Percentiles rank a stretch among this genome's conserved stretches.
phyloP scores from a whole-genome alignment of 495 filamentous ascomycete species.

The Massariosphaeria phaeospora region DNA sequence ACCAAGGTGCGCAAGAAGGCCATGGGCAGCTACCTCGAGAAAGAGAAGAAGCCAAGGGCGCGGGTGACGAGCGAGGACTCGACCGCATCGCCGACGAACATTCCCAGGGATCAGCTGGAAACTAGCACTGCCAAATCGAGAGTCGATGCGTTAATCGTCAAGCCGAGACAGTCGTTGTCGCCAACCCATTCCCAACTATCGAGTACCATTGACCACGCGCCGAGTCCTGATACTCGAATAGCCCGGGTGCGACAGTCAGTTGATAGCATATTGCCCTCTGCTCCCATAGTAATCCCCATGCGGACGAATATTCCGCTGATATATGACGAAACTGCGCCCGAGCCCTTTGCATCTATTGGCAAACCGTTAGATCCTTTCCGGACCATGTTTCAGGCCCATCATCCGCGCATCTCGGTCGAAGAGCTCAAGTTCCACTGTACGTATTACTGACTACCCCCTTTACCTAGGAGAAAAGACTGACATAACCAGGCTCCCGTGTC shows the following conservation, averaged over 20 bases:
- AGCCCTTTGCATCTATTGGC: constrained; percentile 23
- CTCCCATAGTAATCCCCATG: constrained; percentile 13
- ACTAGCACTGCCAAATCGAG: neutral
- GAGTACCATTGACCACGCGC: neutral
- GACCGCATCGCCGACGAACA: neutral
- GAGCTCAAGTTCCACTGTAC: constrained; percentile 32
- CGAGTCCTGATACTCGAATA: neutral
- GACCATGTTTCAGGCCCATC: constrained; percentile 21
- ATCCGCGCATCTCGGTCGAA: constrained; percentile 27
- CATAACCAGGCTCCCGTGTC: constrained; percentile 13
- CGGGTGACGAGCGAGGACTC: constrained; percentile 15
- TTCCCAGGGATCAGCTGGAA: constrained; percentile 7
- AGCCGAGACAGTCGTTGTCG: neutral
- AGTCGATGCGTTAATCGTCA: neutral
- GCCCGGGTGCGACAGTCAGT: neutral
- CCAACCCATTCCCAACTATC: neutral
- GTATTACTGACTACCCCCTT: no score
- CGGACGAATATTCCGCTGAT: constrained; percentile 8
- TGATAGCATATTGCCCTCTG: constrained; percentile 5
- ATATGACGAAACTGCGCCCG: neutral
- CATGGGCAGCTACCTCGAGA: constrained; percentile 28
- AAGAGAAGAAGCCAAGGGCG: constrained; percentile 10
- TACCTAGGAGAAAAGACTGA: no score
- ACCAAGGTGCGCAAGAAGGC: constrained; percentile 30
- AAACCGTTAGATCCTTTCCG: constrained; percentile 28